Conservation (phyloP, 495 filamentous ascomycete species). For the Penicillium bovifimosum region DNA sequence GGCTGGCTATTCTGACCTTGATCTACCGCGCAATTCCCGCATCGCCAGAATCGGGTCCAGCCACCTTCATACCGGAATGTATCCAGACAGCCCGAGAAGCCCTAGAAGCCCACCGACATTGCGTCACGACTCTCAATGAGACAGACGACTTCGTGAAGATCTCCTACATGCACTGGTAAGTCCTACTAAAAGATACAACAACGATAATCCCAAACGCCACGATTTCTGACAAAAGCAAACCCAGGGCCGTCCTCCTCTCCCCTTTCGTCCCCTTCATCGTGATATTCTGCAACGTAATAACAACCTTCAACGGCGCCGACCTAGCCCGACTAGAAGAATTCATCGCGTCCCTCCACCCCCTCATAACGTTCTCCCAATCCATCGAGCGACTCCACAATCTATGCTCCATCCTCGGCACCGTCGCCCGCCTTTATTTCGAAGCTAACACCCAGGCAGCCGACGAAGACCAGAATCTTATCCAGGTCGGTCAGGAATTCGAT, state of each 20-base stretch:
- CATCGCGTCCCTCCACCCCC: conserved; percentile 49
- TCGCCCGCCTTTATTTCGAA: conserved; percentile 59
- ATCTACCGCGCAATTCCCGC: conserved; percentile 59
- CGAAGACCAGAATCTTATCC: conserved; percentile 39
- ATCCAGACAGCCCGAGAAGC: conserved; percentile 53
- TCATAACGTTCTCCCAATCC: conserved; percentile 48
- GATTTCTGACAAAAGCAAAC: conserved; percentile 1
- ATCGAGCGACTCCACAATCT: conserved; percentile 55
- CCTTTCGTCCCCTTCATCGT: conserved; percentile 67
- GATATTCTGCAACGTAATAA: conserved; percentile 63
- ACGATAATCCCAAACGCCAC: background rate
- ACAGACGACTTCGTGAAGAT: conserved; percentile 40
- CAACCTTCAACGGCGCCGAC: conserved; percentile 40
- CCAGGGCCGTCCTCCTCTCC: conserved; percentile 57
- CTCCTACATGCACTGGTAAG: conserved; percentile 61
- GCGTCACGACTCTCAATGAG: conserved; percentile 44
- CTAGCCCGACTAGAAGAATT: conserved; percentile 51
- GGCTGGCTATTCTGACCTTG: conserved; percentile 49
- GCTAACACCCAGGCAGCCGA: conserved; percentile 43
- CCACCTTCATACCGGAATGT: conserved; percentile 52
- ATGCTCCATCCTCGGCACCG: conserved; percentile 54
- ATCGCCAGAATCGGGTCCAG: conserved; percentile 23
- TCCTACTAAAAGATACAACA: background rate
- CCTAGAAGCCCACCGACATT: conserved; percentile 48
- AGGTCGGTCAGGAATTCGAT: conserved; percentile 57